Evolutionary conservation across 352 stramenopile genomes (phyloP).

Genomic region (Sclerospora graminicola): DNA sequence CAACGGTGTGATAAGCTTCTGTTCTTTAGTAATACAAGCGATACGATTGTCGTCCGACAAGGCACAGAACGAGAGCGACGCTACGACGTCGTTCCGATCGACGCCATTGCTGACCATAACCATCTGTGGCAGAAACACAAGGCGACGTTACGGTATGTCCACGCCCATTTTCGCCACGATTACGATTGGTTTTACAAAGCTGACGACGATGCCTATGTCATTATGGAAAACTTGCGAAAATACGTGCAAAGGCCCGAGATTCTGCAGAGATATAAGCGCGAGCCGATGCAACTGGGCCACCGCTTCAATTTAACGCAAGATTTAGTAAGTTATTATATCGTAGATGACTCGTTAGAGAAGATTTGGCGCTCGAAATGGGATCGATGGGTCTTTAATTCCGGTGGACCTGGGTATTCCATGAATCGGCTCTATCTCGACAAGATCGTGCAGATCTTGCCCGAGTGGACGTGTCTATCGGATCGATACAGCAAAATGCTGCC

Average conservation of each 20-base stretch:
- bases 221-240: conserved; percentile 64
- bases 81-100: conserved; percentile 57
- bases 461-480: conserved; percentile 56
- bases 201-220: conserved; percentile 77
- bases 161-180: conserved; percentile 59
- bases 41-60: conserved; percentile 30
- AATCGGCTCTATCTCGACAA: conserved; percentile 68
- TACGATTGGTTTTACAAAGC: conserved; percentile 85
- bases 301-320: conserved; percentile 66
- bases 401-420: conserved; percentile 66
- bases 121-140: conserved; percentile 83
- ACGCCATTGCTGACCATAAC: conserved; percentile 67
- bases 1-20: conserved; percentile 69
- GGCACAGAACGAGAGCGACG: conserved; percentile 8
- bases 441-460: conserved; percentile 42
- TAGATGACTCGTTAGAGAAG: conserved; percentile 44
- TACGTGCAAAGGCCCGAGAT: conserved; percentile 60
- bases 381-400: conserved; percentile 75
- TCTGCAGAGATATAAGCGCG: conserved; percentile 30
- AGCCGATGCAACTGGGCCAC: conserved; percentile 75
- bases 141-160: conserved; percentile 54
- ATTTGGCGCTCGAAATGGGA: conserved; percentile 47
- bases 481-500: conserved; percentile 59
- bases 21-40: conserved; percentile 74
- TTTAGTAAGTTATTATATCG: conserved; percentile 70